Base-by-base conservation (phyloP, 2,329 filamentous ascomycete species). In the Phoma herbarum region DNA sequence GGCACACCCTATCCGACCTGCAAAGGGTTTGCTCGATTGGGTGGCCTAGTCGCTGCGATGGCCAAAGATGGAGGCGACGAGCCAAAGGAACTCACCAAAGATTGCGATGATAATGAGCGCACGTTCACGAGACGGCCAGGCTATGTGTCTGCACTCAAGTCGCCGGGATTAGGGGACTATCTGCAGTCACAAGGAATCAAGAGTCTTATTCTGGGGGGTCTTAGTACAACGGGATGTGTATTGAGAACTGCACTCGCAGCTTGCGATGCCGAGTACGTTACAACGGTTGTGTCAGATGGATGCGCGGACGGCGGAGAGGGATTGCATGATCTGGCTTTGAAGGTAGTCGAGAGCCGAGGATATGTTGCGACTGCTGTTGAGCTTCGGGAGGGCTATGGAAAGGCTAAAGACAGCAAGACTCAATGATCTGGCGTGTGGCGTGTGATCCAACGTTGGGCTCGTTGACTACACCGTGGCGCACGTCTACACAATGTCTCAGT, bases 361-460 rank as follows among this genome's bases (percentile, higher is more conserved):
- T 33, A 46, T 23, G 43, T 46, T 22, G n/a, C 26, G n/a, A 46
- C 43, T 33, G 43, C 43, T 44, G 42, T 6, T 44, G 25, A 44
- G 42, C 12, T 44, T 10, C 23, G 6, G n/a, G 25, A 44, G 16
- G 14, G 9, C n/a, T 29, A 44, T 7, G 6, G 4, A 16, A 28
- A 18, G 25, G 3, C 2, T 7, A 16, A 10, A 18, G 25, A 20
- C 6, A 4, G 25, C 23, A 44, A 18, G 2, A 16, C 7, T 10
- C 10, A 14, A 16, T 42, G 39, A 25, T 9, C n/a, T 16, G 11
- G 14, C 2, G 12, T 42, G 20, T 16, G 11, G 14, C 2, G 12
- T 42, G 20, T n/a, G 39, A 22, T 2, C 4, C 20, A 41, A 12
- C 8, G 22, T 12, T 22, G 10, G 4, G n/a, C n/a, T n/a, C n/a